Conservation (phyloP, 768 basidiomycete species). For the Neoboletus magnificus region DNA sequence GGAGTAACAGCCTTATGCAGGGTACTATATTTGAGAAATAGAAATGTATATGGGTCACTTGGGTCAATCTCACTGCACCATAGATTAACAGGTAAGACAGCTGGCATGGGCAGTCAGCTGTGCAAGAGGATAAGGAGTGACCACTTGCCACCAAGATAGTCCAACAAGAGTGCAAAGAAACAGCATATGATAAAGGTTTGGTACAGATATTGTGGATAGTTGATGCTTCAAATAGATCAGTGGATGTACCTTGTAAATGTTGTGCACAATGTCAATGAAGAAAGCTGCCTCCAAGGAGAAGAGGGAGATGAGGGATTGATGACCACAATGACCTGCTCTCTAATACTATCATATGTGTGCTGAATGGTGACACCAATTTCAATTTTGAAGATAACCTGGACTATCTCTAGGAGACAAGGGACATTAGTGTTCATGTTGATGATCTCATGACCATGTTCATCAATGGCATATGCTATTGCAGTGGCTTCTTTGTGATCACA, state of each 20-base stretch:
- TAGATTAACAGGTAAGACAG: conserved; percentile 80
- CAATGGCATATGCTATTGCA: conserved; percentile 56
- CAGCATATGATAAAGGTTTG: conserved; percentile 94
- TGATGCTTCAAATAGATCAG: neutral
- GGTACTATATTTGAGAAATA: conserved; percentile 93
- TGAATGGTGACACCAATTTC: conserved; percentile 91
- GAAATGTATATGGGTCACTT: conserved; percentile 91
- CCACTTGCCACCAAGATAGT: conserved; percentile 89
- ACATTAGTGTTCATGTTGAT: conserved; percentile 66
- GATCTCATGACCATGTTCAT: conserved; percentile 80
- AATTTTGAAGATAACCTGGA: conserved; percentile 77
- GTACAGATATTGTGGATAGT: neutral
- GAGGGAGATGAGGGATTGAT: conserved; percentile 89
- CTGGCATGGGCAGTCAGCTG: conserved; percentile 82
- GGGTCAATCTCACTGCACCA: conserved; percentile 86
- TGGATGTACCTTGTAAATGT: conserved; percentile 85
- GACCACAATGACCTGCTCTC: conserved; percentile 79
- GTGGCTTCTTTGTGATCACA: conserved; percentile 56
- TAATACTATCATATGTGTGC: conserved; percentile 81
- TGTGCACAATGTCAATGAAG: conserved; percentile 83
- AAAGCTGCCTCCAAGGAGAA: conserved; percentile 95
- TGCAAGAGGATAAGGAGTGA: conserved; percentile 90
- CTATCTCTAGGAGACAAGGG: conserved; percentile 65
- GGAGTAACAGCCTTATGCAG: conserved; percentile 54
- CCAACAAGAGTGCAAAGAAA: conserved; percentile 79